Evolutionary conservation across 805 yeast genomes (phyloP).

Genomic region (Saccharomycopsis schoenii): DNA sequence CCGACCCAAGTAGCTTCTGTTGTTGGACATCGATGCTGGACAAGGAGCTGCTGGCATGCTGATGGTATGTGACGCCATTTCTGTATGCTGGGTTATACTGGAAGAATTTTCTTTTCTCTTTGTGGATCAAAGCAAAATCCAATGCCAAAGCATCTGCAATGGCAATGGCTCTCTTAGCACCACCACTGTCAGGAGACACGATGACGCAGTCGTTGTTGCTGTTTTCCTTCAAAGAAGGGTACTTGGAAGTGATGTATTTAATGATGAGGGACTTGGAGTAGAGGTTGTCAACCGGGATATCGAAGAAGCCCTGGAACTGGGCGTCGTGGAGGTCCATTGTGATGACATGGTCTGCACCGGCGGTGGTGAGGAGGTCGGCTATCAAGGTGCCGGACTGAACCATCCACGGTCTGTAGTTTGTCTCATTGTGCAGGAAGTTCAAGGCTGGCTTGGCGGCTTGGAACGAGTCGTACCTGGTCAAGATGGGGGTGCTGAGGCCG

Average conservation of each 20-base stretch:
- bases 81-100: slow-evolving; percentile 9
- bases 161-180: slow-evolving; percentile 94
- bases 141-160: slow-evolving; percentile 85
- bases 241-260: slow-evolving; percentile 66
- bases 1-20: not conserved
- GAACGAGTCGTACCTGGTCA: not conserved
- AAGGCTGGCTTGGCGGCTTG: slow-evolving; percentile 26
- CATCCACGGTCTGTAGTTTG: slow-evolving; percentile 88
- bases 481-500: not conserved
- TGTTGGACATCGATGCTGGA: not conserved
- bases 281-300: slow-evolving; percentile 90
- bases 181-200: slow-evolving; percentile 98
- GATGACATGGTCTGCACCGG: slow-evolving; percentile 94
- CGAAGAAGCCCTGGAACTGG: slow-evolving; percentile 95
- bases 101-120: slow-evolving; percentile 59
- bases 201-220: slow-evolving; percentile 74
- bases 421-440: slow-evolving; percentile 30
- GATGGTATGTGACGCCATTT: slow-evolving; percentile 13
- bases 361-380: slow-evolving; percentile 77
- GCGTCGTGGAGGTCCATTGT: slow-evolving; percentile 98
- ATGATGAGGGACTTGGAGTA: slow-evolving; percentile 82
- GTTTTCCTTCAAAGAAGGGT: slow-evolving; percentile 34
- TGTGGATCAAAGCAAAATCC: slow-evolving; percentile 90
- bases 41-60: not conserved
- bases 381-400: slow-evolving; percentile 91